Evolutionary conservation across 2,329 filamentous ascomycete species (phyloP).

Genomic region (Monosporascus sp.): DNA sequence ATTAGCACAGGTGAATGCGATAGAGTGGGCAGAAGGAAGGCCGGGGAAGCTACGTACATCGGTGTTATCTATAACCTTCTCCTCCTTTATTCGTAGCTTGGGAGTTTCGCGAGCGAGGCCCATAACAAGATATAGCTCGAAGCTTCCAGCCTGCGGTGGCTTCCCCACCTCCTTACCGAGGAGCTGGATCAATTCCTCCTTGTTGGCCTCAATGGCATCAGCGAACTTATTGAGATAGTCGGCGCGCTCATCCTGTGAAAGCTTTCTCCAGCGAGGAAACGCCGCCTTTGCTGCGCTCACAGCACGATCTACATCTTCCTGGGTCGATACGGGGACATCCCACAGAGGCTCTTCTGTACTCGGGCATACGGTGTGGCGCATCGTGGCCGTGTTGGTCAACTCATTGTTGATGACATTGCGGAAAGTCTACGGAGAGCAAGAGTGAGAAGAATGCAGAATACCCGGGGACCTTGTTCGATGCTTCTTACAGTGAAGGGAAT

Average conservation of each 20-base stretch:
- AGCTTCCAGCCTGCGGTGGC: slow-evolving; percentile 4
- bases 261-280: slow-evolving; percentile 35
- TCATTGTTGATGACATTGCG: slow-evolving; percentile 46
- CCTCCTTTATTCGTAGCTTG: slow-evolving; percentile 8
- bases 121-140: slow-evolving; percentile 8
- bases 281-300: slow-evolving; percentile 40
- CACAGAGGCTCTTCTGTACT: slow-evolving; percentile 41
- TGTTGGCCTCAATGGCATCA: slow-evolving; percentile 8
- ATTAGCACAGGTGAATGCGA: background rate
- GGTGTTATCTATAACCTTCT: slow-evolving; percentile 8
- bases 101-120: slow-evolving; percentile 6
- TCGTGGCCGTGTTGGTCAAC: slow-evolving; percentile 35
- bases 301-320: slow-evolving; percentile 41
- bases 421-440: slow-evolving; percentile 20
- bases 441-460: background rate
- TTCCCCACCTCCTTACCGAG: slow-evolving; percentile 11
- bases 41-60: slow-evolving; percentile 2
- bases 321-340: slow-evolving; percentile 40
- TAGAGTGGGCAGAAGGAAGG: background rate
- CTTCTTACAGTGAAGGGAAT: slow-evolving; percentile 6
- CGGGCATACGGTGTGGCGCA: slow-evolving; percentile 42
- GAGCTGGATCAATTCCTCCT: slow-evolving; percentile 6
- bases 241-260: slow-evolving; percentile 8
- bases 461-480: background rate
- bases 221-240: background rate